Evolutionary conservation across 805 yeast genomes (phyloP).

Genomic region (Hanseniaspora taiwanica): DNA sequence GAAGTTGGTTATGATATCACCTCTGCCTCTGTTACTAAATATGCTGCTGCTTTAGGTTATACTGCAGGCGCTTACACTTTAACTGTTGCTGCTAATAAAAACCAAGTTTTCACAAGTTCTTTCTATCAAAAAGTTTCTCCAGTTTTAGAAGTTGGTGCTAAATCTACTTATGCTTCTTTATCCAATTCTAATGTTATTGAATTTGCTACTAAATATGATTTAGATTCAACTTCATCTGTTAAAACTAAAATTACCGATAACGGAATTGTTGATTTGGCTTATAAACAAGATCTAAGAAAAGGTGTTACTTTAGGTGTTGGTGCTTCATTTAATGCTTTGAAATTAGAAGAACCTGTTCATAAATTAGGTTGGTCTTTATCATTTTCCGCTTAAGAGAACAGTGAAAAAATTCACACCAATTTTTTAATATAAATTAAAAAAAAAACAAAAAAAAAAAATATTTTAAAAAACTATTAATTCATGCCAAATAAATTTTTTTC

Average conservation of each 20-base stretch:
- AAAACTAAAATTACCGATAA: conserved; percentile 96
- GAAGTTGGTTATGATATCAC: conserved; percentile 94
- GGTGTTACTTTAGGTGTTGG: conserved; percentile 97
- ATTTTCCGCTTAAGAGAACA: conserved; percentile 80
- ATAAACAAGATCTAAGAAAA: conserved; percentile 89
- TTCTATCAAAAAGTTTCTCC: conserved; percentile 94
- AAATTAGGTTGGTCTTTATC: conserved; percentile 92
- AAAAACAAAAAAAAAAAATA: not conserved
- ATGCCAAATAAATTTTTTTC: no score
- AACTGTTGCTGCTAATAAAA: conserved; percentile 59
- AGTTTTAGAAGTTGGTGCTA: conserved; percentile 91
- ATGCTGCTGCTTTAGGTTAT: conserved; percentile 91
- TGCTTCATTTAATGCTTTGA: conserved; percentile 90
- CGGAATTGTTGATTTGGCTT: conserved; percentile 86
- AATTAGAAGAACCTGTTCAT: conserved; percentile 93
- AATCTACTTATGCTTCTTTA: conserved; percentile 88
- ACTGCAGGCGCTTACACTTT: conserved; percentile 76
- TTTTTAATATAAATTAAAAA: not conserved
- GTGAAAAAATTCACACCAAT: no score
- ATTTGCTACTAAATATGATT: conserved; percentile 87
- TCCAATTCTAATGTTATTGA: conserved; percentile 69
- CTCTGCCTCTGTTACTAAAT: conserved; percentile 83
- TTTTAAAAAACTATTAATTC: no score
- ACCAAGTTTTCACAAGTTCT: conserved; percentile 84
- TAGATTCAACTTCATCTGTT: conserved; percentile 79